A percentile compares a stretch with the other conserved stretches of the same genome.
Conservation (phyloP, 1,284 basidiomycete species). For the Cutaneotrichosporon spelunceum region DNA sequence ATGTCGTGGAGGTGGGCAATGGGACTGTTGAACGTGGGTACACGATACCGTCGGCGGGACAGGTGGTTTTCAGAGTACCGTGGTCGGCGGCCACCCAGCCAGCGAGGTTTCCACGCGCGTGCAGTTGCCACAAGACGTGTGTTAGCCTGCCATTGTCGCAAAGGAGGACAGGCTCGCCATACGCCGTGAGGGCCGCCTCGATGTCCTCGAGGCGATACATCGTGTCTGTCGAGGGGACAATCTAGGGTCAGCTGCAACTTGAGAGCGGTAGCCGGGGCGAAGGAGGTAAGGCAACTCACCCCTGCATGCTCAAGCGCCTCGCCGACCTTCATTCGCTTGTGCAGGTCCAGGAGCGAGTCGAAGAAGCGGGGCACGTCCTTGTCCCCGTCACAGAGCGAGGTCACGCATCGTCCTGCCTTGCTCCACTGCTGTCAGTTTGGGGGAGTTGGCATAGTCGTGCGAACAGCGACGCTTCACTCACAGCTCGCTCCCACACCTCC, state of each 20-base stretch:
- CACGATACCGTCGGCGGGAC: conserved; percentile 47
- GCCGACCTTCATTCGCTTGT: conserved; percentile 30
- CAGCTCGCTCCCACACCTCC: conserved; percentile 49
- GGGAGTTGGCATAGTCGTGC: neutral
- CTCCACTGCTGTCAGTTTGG: conserved; percentile 40
- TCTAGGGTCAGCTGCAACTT: conserved; percentile 30
- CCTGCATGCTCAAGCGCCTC: conserved; percentile 40
- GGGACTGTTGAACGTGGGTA: conserved; percentile 38
- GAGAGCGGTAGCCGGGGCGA: neutral
- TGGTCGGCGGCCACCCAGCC: conserved; percentile 31
- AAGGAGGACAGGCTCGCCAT: conserved; percentile 29
- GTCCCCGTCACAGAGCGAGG: conserved; percentile 32
- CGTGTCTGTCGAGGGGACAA: conserved; percentile 45
- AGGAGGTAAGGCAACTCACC: conserved; percentile 27
- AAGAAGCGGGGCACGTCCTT: conserved; percentile 39
- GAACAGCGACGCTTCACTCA: conserved; percentile 25
- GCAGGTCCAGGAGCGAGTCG: conserved; percentile 37
- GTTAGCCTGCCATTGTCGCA: conserved; percentile 38
- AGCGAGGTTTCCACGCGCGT: conserved; percentile 36
- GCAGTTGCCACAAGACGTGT: conserved; percentile 42
- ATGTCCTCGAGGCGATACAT: conserved; percentile 44
- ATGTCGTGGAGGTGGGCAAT: conserved; percentile 33
- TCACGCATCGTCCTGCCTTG: conserved; percentile 44
- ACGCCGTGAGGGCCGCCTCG: conserved; percentile 27
- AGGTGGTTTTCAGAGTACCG: conserved; percentile 28